Evolutionary conservation across 768 basidiomycete species (phyloP).

Genomic region (Chlorophyllum brunneum): DNA sequence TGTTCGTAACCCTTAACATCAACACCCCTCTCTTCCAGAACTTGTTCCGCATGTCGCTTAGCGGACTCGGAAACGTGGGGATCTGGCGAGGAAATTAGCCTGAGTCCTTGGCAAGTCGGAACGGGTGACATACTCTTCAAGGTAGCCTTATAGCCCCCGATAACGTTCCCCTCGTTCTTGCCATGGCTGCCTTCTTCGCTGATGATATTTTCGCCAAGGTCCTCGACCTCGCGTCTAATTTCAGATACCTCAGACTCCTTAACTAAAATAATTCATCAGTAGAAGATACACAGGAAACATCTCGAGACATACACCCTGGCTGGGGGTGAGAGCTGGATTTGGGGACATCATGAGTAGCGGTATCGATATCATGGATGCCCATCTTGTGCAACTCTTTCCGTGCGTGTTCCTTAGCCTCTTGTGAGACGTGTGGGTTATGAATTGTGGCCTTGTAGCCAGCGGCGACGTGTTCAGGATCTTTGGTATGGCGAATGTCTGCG

Average conservation of each 20-base stretch:
- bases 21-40: conserved; percentile 17
- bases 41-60: conserved; percentile 19
- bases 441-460: conserved; percentile 55
- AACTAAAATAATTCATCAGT: too few relatives aligned
- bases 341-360: neutral
- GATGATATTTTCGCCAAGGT: too few relatives aligned
- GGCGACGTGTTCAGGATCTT: conserved; percentile 22
- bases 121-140: conserved; percentile 23
- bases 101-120: too few relatives aligned
- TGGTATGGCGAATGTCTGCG: neutral
- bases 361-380: conserved; percentile 7
- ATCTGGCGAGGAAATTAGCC: too few relatives aligned
- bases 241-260: too few relatives aligned
- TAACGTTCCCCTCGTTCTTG: conserved; percentile 13
- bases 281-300: too few relatives aligned
- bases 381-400: conserved; percentile 31
- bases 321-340: neutral
- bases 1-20: neutral
- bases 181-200: too few relatives aligned
- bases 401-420: conserved; percentile 47
- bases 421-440: conserved; percentile 50
- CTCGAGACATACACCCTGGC: conserved; percentile 11
- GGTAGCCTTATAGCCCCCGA: conserved; percentile 22
- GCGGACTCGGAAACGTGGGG: conserved; percentile 20
- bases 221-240: too few relatives aligned